Evolutionary conservation across 1,284 basidiomycete genomes (phyloP), one percentile per base, ranked within the genome.

Genomic region (Leccinum griseonigrum): DNA sequence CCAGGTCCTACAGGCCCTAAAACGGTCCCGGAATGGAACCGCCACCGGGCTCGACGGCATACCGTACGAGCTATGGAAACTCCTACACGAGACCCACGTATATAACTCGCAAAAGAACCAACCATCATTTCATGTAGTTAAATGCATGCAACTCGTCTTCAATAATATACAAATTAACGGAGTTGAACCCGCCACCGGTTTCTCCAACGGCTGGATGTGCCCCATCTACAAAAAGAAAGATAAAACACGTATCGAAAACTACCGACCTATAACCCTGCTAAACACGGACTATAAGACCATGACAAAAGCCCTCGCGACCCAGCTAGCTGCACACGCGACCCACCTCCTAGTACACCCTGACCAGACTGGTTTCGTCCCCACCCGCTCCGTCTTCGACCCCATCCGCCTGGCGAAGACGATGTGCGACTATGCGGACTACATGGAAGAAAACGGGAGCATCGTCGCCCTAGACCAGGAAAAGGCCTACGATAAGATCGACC

Each of bases 171-270:
- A 66, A 31, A 4, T 0, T 2, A 2, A 53, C 10, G 31, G 31
- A 4, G 22, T n/a, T 9, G 52, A 53, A 4, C 31, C 52, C 14
- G 4, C 10, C 6, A 4, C 9, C 0, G 11, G 22, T 0, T 63
- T 63, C 29, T 40, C 59, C 0, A 2, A 1, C 0, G 57, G 66
- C 0, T 63, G 64, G 60, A 67, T 67, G 63, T 63, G 55, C 22
- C 63, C 59, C 0, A 9, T 67, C 0, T 67, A 61, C 9, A 67
- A 61, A n/a, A 67, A 63, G 14, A 66, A 67, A 55, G 61, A 67
- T 1, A 0, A 6, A 0, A 54, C 22, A 0, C 28, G 28, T 1
- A 67, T 67, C 0, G 56, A 59, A 3, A 67, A 67, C 18, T 67
- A 67, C n/a, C 11, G 16, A 0, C 61, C 50, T 61, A 1, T 67